phyloP scores from a whole-genome alignment of 2,329 filamentous ascomycete species.

The Anthostomella pinea region DNA sequence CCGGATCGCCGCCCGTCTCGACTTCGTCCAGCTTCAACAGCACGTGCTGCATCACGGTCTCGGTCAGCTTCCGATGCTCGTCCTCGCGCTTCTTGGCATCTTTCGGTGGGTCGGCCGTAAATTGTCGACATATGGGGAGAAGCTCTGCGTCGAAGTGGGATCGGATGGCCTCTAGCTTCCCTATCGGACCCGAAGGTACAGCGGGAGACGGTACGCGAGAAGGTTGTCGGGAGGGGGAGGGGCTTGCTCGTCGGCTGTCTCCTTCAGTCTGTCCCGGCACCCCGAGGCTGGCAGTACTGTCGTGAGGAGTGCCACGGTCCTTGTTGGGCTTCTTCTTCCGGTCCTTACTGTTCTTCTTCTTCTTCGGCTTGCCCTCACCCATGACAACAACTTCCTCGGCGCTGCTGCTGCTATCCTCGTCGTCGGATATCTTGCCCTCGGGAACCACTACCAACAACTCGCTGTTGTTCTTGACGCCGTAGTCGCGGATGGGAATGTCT shows the following conservation, averaged over 20 bases:
- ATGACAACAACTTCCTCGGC: conserved; percentile 43
- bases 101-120: conserved; percentile 58
- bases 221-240: conserved; percentile 35
- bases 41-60: conserved; percentile 74
- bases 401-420: conserved; percentile 40
- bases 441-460: conserved; percentile 59
- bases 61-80: conserved; percentile 71
- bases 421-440: conserved; percentile 43
- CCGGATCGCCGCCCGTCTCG: conserved; percentile 66
- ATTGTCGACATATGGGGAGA: conserved; percentile 63
- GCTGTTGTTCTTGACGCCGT: conserved; percentile 60
- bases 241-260: conserved; percentile 30
- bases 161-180: conserved; percentile 66
- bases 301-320: conserved; percentile 40
- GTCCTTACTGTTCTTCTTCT: conserved; percentile 42
- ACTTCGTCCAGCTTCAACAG: conserved; percentile 74
- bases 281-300: conserved; percentile 41
- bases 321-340: conserved; percentile 38
- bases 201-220: conserved; percentile 38
- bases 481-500: conserved; percentile 52
- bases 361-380: conserved; percentile 40
- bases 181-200: conserved; percentile 43
- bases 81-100: conserved; percentile 68
- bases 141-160: conserved; percentile 62
- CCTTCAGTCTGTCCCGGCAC: conserved; percentile 36